Base-by-base conservation (phyloP, 441 rosid genomes). In the Gossypium laxum region DNA sequence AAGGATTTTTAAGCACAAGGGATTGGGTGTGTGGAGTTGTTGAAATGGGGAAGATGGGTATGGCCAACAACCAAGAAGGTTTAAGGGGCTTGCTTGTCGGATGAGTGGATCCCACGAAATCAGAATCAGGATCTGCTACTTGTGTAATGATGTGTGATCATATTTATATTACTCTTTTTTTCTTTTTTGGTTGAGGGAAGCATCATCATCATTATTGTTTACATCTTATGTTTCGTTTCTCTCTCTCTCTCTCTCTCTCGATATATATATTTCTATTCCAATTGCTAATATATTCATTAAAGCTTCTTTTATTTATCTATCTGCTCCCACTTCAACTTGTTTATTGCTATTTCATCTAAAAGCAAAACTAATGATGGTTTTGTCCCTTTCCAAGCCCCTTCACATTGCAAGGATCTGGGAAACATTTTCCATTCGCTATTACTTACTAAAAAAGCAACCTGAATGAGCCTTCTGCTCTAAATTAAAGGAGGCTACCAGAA, bases 91-190 rank as follows among this genome's bases (percentile, higher is more conserved):
- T 43, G 69, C 77, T 73, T 85, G 89, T 81, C 80, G 81, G 85
- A 63, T 74, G 19, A 61, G 85, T 82, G 87, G 88, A 72, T 77
- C 90, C 91, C 85, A 79, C 89, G 79, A 76, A 76, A 86, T 85
- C 84, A 72, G 87, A 80, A 86, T 80, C 86, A 73, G 89, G 88
- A 88, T 83, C 88, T 83, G 32, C 79, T 75, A 1, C 72, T 74
- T 57, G 63, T 80, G 76, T 78, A 52, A 52, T 52, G 78, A 73
- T 68, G 76, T 80, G 57, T 80, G 71, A 75, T 82, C 77, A 76
- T 78, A 60, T 74, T 28, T 79, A 69, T 52, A 84, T 85, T 47
- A 87, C 74, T 92, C 84, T 6, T 32, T 6, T 86, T 51, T n/a
- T 45, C 17, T 41, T 18, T 48, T 19, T 52, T 43, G 64, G 48